Percentiles rank a stretch among this genome's conserved stretches.
Evolutionary conservation across 441 rosid species (phyloP).

Genomic region (Erodium moschatum): DNA sequence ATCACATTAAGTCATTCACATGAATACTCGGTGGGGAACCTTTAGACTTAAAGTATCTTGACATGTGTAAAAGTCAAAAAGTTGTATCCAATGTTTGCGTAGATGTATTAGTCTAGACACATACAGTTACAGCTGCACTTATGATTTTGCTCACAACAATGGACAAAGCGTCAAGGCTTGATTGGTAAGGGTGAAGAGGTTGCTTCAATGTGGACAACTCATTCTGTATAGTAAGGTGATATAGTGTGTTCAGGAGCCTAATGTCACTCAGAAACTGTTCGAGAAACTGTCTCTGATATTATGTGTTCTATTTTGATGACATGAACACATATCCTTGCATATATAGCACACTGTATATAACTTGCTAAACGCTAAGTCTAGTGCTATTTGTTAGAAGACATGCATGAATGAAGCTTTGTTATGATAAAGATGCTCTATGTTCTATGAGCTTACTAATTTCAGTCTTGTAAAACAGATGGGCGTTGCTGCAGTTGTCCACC

Average conservation of each 20-base stretch:
- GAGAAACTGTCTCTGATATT: too few species aligned
- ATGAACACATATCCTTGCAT: too few species aligned
- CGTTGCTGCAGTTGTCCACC: slow-evolving; percentile 83
- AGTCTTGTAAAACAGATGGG: slow-evolving; percentile 64
- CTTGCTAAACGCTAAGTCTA: too few species aligned
- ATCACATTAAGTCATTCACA: too few species aligned
- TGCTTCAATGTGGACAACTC: not conserved
- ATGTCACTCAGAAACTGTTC: too few species aligned
- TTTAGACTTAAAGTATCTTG: not conserved
- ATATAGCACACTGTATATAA: too few species aligned
- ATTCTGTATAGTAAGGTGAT: not conserved
- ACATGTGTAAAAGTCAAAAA: too few species aligned
- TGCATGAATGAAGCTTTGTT: too few species aligned
- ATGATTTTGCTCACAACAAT: not conserved
- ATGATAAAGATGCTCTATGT: too few species aligned
- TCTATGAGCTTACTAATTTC: slow-evolving; percentile 19
- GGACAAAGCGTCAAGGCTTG: not conserved
- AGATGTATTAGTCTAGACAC: too few species aligned
- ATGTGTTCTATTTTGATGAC: too few species aligned
- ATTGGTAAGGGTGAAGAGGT: not conserved
- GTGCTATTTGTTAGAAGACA: too few species aligned
- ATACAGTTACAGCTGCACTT: not conserved
- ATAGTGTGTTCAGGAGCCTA: not conserved
- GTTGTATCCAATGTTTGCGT: not conserved
- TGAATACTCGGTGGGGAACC: not conserved